These are phyloP conservation scores for Suhomyces kunorum DNA, from an alignment of 1,139 yeast species.

Conservation along the genomic window DNA sequence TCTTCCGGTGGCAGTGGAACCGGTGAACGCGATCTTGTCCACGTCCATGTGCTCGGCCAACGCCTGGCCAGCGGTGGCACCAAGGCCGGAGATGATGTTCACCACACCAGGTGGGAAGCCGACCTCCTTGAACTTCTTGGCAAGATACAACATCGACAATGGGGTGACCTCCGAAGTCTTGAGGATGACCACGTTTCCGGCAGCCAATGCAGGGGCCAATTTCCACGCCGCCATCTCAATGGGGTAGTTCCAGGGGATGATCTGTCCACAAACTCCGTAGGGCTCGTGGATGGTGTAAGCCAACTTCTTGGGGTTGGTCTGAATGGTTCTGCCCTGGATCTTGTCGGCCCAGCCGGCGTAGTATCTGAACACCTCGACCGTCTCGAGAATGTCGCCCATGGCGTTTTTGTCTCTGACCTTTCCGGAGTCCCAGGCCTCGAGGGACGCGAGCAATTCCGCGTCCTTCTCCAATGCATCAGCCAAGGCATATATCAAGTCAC, in stretches of 20 bases:
- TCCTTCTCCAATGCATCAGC: conserved; percentile 63
- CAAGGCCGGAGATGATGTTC: conserved; percentile 59
- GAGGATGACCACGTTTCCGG: conserved; percentile 64
- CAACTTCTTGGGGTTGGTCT: conserved; percentile 64
- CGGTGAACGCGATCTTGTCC: conserved; percentile 69
- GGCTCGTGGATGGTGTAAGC: conserved; percentile 85
- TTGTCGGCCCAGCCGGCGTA: conserved; percentile 88
- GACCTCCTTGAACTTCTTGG: conserved; percentile 56
- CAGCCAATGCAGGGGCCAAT: conserved; percentile 65
- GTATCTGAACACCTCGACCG: conserved; percentile 60
- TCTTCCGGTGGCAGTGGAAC: conserved; percentile 63
- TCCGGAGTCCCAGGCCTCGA: conserved; percentile 84
- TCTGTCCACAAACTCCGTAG: conserved; percentile 76
- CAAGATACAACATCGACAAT: conserved; percentile 56
- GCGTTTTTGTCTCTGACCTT: conserved; percentile 59
- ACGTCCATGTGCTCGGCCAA: conserved; percentile 57
- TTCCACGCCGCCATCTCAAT: conserved; percentile 62
- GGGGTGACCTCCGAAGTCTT: conserved; percentile 73
- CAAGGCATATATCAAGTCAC: conserved; percentile 53
- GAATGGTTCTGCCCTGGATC: conserved; percentile 66
- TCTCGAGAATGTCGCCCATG: conserved; percentile 58
- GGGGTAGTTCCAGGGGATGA: conserved; percentile 70
- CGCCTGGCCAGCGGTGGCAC: conserved; percentile 58
- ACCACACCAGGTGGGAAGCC: conserved; percentile 77
- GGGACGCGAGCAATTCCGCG: conserved; percentile 57